phyloP scores from a whole-genome alignment of 768 basidiomycete genomes.

The Rhizopogon rudus region DNA sequence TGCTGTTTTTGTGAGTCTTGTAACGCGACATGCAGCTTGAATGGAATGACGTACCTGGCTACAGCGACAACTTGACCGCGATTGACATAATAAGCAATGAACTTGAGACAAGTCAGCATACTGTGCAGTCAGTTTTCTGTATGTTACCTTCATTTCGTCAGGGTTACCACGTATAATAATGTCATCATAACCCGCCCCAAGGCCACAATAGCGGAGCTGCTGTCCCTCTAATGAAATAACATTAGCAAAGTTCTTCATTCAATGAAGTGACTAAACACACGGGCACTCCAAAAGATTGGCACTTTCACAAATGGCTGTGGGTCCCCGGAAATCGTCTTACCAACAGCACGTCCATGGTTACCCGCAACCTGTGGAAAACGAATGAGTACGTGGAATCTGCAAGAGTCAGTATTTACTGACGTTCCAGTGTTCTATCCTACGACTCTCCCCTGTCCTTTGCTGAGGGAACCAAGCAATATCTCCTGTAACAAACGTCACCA shows the following conservation, averaged over 20 bases:
- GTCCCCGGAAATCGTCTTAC: constrained; percentile 64
- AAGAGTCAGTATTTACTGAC: constrained; percentile 31
- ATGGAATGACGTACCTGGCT: constrained; percentile 41
- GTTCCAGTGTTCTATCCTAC: constrained; percentile 90
- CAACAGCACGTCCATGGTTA: constrained; percentile 84
- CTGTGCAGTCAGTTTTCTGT: background rate
- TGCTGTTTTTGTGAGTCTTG: constrained; percentile 35
- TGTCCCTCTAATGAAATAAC: constrained; percentile 56
- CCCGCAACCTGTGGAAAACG: constrained; percentile 58
- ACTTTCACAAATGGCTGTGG: constrained; percentile 68
- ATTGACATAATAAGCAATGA: constrained; percentile 77
- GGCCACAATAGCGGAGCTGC: constrained; percentile 81
- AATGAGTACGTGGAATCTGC: background rate
- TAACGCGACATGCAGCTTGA: background rate
- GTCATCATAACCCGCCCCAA: constrained; percentile 68
- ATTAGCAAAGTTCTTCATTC: background rate
- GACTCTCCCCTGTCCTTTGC: constrained; percentile 40
- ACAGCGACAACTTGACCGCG: constrained; percentile 61
- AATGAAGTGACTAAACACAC: constrained; percentile 36
- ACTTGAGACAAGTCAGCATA: constrained; percentile 34
- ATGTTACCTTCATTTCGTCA: constrained; percentile 66
- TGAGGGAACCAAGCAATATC: constrained; percentile 84
- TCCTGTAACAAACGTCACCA: constrained; percentile 30
- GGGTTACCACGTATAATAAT: constrained; percentile 73
- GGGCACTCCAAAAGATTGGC: constrained; percentile 89